phyloP scores from a whole-genome alignment of 768 basidiomycete genomes.

The Auricularia auricula-judae region DNA sequence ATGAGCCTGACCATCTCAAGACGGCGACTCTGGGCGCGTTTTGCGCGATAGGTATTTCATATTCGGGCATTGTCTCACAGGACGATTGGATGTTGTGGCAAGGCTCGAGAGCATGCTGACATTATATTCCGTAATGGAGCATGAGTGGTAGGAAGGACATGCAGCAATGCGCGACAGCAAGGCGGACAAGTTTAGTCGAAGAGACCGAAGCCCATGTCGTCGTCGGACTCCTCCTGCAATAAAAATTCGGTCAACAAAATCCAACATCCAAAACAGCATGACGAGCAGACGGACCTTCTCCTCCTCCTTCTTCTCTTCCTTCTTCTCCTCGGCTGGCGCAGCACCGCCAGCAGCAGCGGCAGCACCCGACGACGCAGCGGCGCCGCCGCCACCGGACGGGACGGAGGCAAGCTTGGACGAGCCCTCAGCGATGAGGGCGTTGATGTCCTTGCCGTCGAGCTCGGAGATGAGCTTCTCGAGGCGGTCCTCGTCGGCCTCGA shows the following conservation, averaged over 20 bases:
- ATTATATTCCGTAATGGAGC: neutral
- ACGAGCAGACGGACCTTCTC: slow-evolving; percentile 52
- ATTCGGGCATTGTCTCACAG: no score
- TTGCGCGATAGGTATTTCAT: no score
- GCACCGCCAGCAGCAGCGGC: slow-evolving; percentile 43
- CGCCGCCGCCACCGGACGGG: slow-evolving; percentile 37
- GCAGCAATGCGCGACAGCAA: slow-evolving; percentile 2
- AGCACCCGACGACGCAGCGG: slow-evolving; percentile 40
- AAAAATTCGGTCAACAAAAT: neutral
- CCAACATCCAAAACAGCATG: neutral
- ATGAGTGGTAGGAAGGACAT: neutral
- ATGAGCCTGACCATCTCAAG: no score
- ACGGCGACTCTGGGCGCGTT: no score
- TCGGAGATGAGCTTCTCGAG: slow-evolving; percentile 78
- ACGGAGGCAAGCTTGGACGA: slow-evolving; percentile 91
- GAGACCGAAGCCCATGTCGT: slow-evolving; percentile 98
- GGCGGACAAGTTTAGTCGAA: slow-evolving; percentile 60
- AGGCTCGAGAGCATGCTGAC: neutral
- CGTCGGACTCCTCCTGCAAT: slow-evolving; percentile 81
- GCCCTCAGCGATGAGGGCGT: slow-evolving; percentile 87
- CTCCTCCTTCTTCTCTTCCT: slow-evolving; percentile 69
- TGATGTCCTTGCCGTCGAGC: slow-evolving; percentile 82
- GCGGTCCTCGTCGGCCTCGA: slow-evolving; percentile 77
- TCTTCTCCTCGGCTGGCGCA: slow-evolving; percentile 58
- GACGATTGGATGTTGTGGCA: no score